Evolutionary conservation across 352 stramenopile genomes (phyloP).

Genomic region (Globisporangium takayamanum): DNA sequence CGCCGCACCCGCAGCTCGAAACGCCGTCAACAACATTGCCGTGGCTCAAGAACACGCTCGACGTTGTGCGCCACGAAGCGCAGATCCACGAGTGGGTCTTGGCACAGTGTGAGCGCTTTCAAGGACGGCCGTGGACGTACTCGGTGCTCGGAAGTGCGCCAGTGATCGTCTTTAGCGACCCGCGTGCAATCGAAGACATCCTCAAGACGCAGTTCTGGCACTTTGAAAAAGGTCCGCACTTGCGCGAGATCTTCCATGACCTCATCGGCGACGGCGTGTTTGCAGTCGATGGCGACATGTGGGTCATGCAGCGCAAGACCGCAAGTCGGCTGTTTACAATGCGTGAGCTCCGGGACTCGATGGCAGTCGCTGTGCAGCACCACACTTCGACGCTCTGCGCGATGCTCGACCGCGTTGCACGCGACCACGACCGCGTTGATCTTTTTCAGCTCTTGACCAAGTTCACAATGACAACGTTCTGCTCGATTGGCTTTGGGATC

Average conservation of each 20-base stretch:
- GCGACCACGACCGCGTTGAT: too few species aligned
- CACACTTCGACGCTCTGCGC: neutral
- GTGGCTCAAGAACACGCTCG: conserved; percentile 16
- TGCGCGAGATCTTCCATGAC: conserved; percentile 22
- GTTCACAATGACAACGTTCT: conserved; percentile 28
- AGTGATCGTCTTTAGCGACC: conserved; percentile 19
- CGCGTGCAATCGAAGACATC: conserved; percentile 28
- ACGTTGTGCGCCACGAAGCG: conserved; percentile 16
- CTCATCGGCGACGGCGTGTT: conserved; percentile 39
- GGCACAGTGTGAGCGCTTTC: conserved; percentile 16
- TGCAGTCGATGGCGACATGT: conserved; percentile 27
- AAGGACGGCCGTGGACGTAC: conserved; percentile 21
- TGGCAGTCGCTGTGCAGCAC: conserved; percentile 11
- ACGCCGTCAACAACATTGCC: neutral
- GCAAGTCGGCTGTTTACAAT: conserved; percentile 41
- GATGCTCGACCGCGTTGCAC: too few species aligned
- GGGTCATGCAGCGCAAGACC: conserved; percentile 44
- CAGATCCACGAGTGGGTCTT: conserved; percentile 27
- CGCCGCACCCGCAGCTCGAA: too few species aligned
- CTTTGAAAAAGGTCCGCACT: conserved; percentile 21
- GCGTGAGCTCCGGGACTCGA: conserved; percentile 25
- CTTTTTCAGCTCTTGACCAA: conserved; percentile 9
- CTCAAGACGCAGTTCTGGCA: conserved; percentile 28
- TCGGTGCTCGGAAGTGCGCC: conserved; percentile 18
- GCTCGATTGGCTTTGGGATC: conserved; percentile 28